These are phyloP conservation scores for Allium fistulosum DNA, from an alignment of 106 monocot genomes.

Conservation along the genomic window DNA sequence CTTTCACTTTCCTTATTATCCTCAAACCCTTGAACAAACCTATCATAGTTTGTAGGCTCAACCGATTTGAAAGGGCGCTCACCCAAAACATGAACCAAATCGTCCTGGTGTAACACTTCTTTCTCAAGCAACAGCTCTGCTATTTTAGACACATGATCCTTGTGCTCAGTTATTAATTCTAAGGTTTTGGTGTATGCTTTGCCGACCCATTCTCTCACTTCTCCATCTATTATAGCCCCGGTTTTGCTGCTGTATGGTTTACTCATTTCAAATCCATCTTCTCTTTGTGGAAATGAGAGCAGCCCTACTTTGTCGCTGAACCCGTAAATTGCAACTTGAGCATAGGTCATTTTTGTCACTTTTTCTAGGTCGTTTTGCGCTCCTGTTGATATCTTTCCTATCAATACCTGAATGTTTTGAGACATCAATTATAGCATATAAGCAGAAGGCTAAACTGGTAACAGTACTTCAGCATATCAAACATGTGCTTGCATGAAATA, in stretches of 20 bases:
- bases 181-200: conserved; percentile 68
- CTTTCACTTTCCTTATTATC: conserved; percentile 5
- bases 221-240: conserved; percentile 72
- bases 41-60: conserved; percentile 81
- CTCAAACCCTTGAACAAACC: conserved; percentile 56
- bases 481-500: neutral
- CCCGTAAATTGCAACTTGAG: conserved; percentile 92
- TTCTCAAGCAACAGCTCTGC: conserved; percentile 92
- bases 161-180: conserved; percentile 61
- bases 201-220: conserved; percentile 80
- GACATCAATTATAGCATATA: too few species aligned
- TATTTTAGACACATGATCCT: conserved; percentile 60
- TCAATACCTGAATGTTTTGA: conserved; percentile 41
- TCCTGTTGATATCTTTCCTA: conserved; percentile 67
- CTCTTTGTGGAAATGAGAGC: conserved; percentile 82
- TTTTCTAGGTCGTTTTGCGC: conserved; percentile 97
- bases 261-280: conserved; percentile 66
- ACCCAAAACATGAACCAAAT: conserved; percentile 62
- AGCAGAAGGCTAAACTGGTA: too few species aligned
- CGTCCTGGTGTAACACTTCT: conserved; percentile 96
- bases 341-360: conserved; percentile 96
- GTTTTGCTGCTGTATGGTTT: conserved; percentile 94
- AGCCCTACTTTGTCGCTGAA: conserved; percentile 97
- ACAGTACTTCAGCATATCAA: neutral
- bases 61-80: conserved; percentile 59